Evolutionary conservation across 2,329 filamentous ascomycete genomes (phyloP), one percentile per base, ranked within the genome.

Genomic region (Cordyceps farinosa): DNA sequence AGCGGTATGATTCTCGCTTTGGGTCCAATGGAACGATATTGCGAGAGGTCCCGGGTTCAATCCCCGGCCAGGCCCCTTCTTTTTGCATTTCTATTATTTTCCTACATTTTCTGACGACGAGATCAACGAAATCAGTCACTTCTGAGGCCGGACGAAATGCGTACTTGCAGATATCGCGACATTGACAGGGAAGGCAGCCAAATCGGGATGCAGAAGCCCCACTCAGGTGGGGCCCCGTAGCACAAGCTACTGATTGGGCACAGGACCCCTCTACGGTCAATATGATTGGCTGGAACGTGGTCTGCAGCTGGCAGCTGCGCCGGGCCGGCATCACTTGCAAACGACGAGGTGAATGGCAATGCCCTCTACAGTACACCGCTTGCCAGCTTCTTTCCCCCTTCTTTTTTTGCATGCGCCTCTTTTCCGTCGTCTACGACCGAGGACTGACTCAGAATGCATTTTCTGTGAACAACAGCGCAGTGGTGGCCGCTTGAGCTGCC

Each of bases 1-100:
- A 73, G 71, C 68, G 70, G 71, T 73, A 73, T 72, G 71, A 73
- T 73, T 72, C 71, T 71, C 69, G 70, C 70, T 73, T 73, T 73
- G 71, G 71, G 71, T 64, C 50, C 45, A 32, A 15, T 2, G 3
- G 10, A 53, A 15, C 65, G 64, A 61, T 64, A 7, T 54, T 73
- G 71, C 69, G 70, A 72, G 71, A 73, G 71, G 71, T 70, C 71
- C 69, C 70, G 71, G 66, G 71, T 73, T 73, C 71, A 68, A 73
- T 69, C 66, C 71, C 67, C 70, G 70, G 69, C 69, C 67, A 65
- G n/a, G n/a, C n/a, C n/a, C n/a, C n/a, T n/a, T n/a, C n/a, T n/a
- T n/a, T n/a, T n/a, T n/a, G n/a, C n/a, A n/a, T n/a, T n/a, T n/a
- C n/a, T n/a, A n/a, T n/a, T n/a, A n/a, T n/a, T n/a, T n/a, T n/a